Evolutionary conservation across 345 rosid species (phyloP), one percentile per base, ranked within the genome.

Genomic region (Eucalyptus cloeziana): DNA sequence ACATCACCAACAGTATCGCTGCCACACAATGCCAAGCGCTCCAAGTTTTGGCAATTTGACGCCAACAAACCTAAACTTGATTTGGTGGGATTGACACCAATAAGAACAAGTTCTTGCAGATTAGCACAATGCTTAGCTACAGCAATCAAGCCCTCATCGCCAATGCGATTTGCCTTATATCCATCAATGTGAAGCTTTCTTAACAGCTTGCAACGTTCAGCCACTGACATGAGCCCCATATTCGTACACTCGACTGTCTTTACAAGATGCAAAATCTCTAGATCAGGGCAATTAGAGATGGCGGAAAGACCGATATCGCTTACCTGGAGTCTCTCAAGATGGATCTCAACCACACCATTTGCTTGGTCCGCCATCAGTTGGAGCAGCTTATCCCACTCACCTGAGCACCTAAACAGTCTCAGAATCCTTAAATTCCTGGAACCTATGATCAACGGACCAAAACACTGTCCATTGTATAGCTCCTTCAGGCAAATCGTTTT

Each of bases 101-200:
- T 96, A 47, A 96, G 93, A 49, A 96, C 96, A 86, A 96, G 87
- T 90, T 96, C 98, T 89, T 95, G 97, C 89, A 96, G 91, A 90
- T 94, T 96, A 40, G 94, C 91, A 90, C 96, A 95, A 49, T 87
- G 91, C 86, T 94, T 96, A 1, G 96, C 96, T 22, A 96, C 93
- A 5, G 96, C 90, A 8, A 91, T 89, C 45, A 96, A 87, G 60
- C 98, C 97, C 17, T 96, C 95, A 86, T 96, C 98, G 1, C 96
- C 96, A 33, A 96, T 94, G 40, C 95, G 93, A 87, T 96, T 94
- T 0, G 94, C 94, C 91, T 94, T 96, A 93, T 94, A 94, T 52
- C 98, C 98, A 93, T 96, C 98, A 17, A 95, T 93, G 89, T 95
- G 96, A 90, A 96, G 97, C 95, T 96, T 96, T 87, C 96, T 93